Evolutionary conservation across 805 yeast genomes (phyloP).

Genomic region (Candida coleopterorum): DNA sequence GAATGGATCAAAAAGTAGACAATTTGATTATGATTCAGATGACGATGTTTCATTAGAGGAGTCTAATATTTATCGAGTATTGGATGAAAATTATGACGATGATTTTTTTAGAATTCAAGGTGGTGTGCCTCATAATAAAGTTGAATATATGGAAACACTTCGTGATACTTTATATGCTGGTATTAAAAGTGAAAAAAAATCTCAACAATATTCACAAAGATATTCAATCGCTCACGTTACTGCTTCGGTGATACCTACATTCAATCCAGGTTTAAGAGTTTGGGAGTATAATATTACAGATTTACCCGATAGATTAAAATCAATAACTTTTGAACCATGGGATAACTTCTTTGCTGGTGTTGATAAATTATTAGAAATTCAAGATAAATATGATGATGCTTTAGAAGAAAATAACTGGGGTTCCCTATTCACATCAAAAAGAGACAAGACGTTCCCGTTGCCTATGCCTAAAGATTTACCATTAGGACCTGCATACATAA

Average conservation of each 20-base stretch:
- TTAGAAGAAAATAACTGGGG: constrained; percentile 2
- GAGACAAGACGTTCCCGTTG: constrained; percentile 61
- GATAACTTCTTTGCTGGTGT: constrained; percentile 48
- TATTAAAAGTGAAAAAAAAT: constrained; percentile 41
- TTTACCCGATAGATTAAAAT: constrained; percentile 23
- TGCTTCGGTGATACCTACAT: constrained; percentile 78
- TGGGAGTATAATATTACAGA: constrained; percentile 82
- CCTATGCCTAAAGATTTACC: constrained; percentile 49
- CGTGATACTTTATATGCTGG: constrained; percentile 50
- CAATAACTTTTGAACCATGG: constrained; percentile 48
- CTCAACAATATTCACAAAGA: constrained; percentile 46
- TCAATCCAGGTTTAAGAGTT: constrained; percentile 74
- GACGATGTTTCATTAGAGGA: constrained; percentile 11
- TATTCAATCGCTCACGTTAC: constrained; percentile 67
- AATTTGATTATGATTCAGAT: constrained; percentile 19
- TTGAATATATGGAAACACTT: constrained; percentile 53
- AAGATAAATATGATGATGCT: constrained; percentile 19
- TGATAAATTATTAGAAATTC: constrained; percentile 28
- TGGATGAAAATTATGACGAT: constrained; percentile 11
- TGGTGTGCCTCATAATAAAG: constrained; percentile 68
- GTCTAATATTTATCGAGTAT: constrained; percentile 8
- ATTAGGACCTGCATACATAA: constrained; percentile 72
- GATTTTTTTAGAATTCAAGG: constrained; percentile 35
- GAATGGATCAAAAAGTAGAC: not conserved
- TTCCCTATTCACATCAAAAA: constrained; percentile 9